Evolutionary conservation across 257 asterid species (phyloP), one percentile per base, ranked within the genome.

Genomic region (Nicotiana noctiflora): DNA sequence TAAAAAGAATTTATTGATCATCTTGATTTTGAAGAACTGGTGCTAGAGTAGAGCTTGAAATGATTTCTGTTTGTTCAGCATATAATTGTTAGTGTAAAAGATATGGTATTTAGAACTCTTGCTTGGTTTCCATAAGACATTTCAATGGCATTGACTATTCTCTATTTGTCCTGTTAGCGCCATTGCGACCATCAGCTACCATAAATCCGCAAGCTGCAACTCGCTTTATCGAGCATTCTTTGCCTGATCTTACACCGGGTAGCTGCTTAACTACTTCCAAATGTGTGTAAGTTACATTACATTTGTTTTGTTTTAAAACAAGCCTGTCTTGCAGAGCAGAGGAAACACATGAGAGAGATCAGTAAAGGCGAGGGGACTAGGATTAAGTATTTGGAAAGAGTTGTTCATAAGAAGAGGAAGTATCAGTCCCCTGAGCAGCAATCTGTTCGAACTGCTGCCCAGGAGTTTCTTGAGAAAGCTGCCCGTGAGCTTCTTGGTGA

Each of bases 381-480:
- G 64, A 72, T 65, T 57, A 91, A 91, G 80, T 82, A 90, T 82
- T 8, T 84, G 80, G 97, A 92, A 76, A 88, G 77, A 87, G 87
- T 25, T 85, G 67, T 56, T 81, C 90, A 88, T 13, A 95, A 92
- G 91, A 96, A 87, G 92, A 91, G 98, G 87, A 96, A 92, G 81
- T 86, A 80, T 84, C 93, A 86, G 74, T 83, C 94, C 49, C 21
- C 87, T 3, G 97, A 90, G 85, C 94, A 87, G 83, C 94, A 90
- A 87, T 89, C 97, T 80, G 94, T 94, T 84, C 90, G 89, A 82
- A 76, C 88, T 84, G 97, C 97, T 64, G 95, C 99, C 57, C 91
- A 96, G 87, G 98, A 91, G 80, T 96, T 96, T 87, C 99, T 96
- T 78, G 95, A 96, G 88, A 96, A 96, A 89, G 99, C 98, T 76